Percentiles rank a stretch among this genome's conserved stretches.
Conservation (phyloP, 2,329 filamentous ascomycete genomes). For the Alternaria alternata region DNA sequence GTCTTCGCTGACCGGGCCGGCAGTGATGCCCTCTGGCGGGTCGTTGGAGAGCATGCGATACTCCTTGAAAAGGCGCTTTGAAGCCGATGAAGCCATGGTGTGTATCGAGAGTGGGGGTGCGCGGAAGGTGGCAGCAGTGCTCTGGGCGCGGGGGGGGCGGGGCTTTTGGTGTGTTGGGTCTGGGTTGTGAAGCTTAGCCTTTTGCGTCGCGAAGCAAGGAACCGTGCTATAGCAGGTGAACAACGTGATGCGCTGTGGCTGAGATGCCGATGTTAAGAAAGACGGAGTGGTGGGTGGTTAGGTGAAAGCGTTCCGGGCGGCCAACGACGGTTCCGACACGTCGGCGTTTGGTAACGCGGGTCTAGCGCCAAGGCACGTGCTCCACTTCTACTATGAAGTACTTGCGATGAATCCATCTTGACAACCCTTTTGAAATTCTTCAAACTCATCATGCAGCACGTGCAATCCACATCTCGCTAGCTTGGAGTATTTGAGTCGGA, state of each 20-base stretch:
- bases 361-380: constrained; percentile 18
- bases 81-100: constrained; percentile 63
- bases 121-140: not conserved
- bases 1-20: constrained; percentile 90
- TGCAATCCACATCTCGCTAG: too few species aligned
- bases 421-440: not conserved
- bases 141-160: not conserved
- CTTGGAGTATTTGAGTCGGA: not conserved
- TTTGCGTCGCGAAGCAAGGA: not conserved
- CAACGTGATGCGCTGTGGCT: not conserved
- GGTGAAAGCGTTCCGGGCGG: not conserved
- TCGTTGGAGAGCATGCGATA: constrained; percentile 94
- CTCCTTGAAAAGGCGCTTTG: constrained; percentile 89
- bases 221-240: not conserved
- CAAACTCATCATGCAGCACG: not conserved
- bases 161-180: not conserved
- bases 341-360: constrained; percentile 21
- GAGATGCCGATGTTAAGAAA: not conserved
- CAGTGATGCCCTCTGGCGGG: constrained; percentile 96
- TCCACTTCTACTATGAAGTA: not conserved
- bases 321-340: constrained; percentile 12
- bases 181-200: not conserved
- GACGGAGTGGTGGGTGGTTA: not conserved
- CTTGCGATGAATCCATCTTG: not conserved
- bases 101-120: not conserved